phyloP scores from a whole-genome alignment of 139 green algal genomes.

The Pleodorina starrii region DNA sequence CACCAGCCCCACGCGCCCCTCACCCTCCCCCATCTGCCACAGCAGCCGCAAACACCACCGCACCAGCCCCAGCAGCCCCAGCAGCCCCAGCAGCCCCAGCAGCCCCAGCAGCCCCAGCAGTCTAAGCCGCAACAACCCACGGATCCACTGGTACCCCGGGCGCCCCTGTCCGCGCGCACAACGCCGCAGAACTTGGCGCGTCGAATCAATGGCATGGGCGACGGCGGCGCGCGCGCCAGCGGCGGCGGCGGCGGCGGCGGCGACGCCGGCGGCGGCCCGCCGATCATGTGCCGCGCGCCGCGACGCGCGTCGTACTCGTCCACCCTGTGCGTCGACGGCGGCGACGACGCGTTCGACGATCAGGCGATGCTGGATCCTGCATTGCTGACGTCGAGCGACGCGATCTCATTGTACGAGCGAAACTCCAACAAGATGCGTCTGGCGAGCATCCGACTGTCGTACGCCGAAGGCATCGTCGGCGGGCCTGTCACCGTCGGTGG shows the following conservation, averaged over 20 bases:
- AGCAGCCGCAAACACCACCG: not conserved
- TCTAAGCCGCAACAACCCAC: no score
- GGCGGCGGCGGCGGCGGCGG: not conserved
- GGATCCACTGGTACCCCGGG: not conserved
- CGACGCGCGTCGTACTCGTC: not conserved
- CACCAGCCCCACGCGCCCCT: not conserved
- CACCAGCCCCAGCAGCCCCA: not conserved
- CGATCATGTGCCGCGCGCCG: not conserved
- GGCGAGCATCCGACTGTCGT: constrained; percentile 34
- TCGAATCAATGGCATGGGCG: not conserved
- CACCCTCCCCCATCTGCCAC: not conserved
- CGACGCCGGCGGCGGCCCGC: not conserved
- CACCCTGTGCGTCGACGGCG: not conserved
- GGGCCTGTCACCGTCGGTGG: not conserved
- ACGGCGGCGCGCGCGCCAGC: not conserved
- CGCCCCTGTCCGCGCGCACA: not conserved
- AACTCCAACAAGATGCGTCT: constrained; percentile 4
- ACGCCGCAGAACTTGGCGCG: not conserved
- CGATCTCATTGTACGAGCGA: not conserved
- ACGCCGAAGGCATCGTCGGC: constrained; percentile 20
- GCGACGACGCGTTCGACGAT: not conserved
- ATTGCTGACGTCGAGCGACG: not conserved
- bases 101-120: not conserved
- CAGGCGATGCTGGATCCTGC: no score
- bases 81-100: not conserved